Evolutionary conservation across 192 early-diverging fungal genomes (phyloP), one percentile per base, ranked within the genome.

Genomic region (Glomus cerebriforme): DNA sequence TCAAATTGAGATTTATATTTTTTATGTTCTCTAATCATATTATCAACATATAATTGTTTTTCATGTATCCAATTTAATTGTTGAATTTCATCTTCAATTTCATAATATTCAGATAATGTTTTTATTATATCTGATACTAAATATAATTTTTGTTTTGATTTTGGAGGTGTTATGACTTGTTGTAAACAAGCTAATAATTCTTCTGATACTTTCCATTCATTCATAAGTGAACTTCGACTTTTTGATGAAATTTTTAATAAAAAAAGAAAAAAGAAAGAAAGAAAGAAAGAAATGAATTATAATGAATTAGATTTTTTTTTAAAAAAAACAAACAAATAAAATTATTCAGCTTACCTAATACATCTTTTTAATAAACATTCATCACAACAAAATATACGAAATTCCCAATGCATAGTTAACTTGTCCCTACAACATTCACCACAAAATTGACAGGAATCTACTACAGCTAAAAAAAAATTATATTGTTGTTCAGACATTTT

Each of bases 321-420:
- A 1, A 47, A 47, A 47, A 47, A 17, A 47, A 47, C 9, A 19
- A 34, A 31, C 3, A 7, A 17, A 34, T 19, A 37, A 31, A 31
- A 19, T 32, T 66, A 31, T 66, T 15, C 35, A 13, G 34, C 8
- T 31, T 31, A 73, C 72, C 72, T 73, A 34, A 49, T 31, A 73
- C 17, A 31, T 31, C 31, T 35, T 32, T 73, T 7, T 9, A 5
- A 19, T 31, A 73, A 73, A 59, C 72, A 59, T 3, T 27, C 10
- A 3, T 59, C 1, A 73, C 72, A 73, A 59, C 72, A 73, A 32
- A 12, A 49, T n/a, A 73, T 32, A 31, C 29, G 43, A 73, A 73
- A 73, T 49, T 73, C 72, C 47, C 47, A 73, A 73, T 73, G 54
- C 24, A 73, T 32, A 31, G 24, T 19, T 24, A 49, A 49, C 3